phyloP scores from a whole-genome alignment of 2,329 filamentous ascomycete genomes.

The Pseudogymnoascus sp. region DNA sequence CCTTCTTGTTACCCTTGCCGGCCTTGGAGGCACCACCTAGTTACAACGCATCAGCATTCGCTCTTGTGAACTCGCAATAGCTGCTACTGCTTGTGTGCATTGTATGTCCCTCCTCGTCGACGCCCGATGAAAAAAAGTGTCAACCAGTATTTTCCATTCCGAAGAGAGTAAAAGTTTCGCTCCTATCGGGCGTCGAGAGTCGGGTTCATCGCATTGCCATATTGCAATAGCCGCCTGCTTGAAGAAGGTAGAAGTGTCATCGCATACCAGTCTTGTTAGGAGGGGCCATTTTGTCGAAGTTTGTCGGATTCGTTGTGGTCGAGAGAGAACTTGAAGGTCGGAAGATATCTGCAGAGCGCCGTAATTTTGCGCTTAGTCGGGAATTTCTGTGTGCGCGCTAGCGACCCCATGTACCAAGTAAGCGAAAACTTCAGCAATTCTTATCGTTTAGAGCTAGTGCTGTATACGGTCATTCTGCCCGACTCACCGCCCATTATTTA shows the following conservation, averaged over 20 bases:
- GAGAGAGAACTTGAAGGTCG: conserved; percentile 8
- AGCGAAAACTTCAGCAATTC: not conserved
- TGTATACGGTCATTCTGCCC: not conserved
- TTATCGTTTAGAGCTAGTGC: not conserved
- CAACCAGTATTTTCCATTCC: conserved; percentile 8
- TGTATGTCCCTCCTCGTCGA: conserved; percentile 16
- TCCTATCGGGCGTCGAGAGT: conserved; percentile 10
- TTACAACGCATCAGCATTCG: conserved; percentile 62
- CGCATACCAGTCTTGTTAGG: conserved; percentile 29
- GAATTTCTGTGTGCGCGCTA: conserved; percentile 8
- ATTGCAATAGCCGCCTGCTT: conserved; percentile 4
- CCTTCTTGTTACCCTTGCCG: conserved; percentile 70
- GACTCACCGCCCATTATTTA: conserved; percentile 2
- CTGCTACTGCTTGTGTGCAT: conserved; percentile 55
- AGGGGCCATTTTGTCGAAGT: conserved; percentile 14
- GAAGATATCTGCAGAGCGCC: not conserved
- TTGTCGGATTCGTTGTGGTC: conserved; percentile 10
- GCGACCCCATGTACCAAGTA: not conserved
- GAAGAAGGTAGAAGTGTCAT: conserved; percentile 3
- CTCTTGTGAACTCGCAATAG: conserved; percentile 68
- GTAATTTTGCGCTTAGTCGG: conserved; percentile 6
- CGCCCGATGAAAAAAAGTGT: conserved; percentile 1
- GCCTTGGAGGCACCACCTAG: conserved; percentile 47
- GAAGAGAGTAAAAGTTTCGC: conserved; percentile 12
- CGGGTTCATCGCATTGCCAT: conserved; percentile 17